A percentile compares a stretch with the other conserved stretches of the same genome.
phyloP scores from a whole-genome alignment of 495 filamentous ascomycete genomes.

The Barbatosphaeria neglecta region DNA sequence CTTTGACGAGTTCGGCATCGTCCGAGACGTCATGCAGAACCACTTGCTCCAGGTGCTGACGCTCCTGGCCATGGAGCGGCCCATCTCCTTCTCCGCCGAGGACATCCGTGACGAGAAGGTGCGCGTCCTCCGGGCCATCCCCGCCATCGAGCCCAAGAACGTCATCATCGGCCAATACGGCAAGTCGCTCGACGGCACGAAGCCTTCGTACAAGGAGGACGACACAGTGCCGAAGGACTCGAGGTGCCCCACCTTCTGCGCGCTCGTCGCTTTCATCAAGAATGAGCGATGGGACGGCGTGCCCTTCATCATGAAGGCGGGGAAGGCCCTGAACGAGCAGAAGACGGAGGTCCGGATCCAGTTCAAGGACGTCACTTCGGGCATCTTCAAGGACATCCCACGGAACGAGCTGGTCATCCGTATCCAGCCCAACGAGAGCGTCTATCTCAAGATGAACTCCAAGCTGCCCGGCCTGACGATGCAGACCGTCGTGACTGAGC shows the following conservation, averaged over 20 bases:
- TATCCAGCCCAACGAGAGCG: constrained; percentile 97
- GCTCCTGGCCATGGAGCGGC: constrained; percentile 93
- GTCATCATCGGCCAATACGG: constrained; percentile 99
- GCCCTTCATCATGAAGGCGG: constrained; percentile 98
- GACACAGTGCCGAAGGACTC: constrained; percentile 97
- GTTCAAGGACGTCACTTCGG: constrained; percentile 97
- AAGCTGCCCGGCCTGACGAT: constrained; percentile 97
- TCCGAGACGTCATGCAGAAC: constrained; percentile 98
- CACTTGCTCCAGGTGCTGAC: constrained; percentile 94
- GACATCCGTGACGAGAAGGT: constrained; percentile 99
- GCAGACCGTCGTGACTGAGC: constrained; percentile 98
- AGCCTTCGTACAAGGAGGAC: constrained; percentile 97
- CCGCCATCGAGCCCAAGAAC: constrained; percentile 96
- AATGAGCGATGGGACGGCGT: constrained; percentile 99
- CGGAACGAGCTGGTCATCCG: constrained; percentile 99
- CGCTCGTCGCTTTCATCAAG: constrained; percentile 95
- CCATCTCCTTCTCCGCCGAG: constrained; percentile 95
- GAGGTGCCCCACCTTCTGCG: constrained; percentile 95
- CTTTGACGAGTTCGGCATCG: constrained; percentile 99
- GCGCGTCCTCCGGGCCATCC: constrained; percentile 85
- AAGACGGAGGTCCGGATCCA: constrained; percentile 99
- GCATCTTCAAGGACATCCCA: constrained; percentile 99
- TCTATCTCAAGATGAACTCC: constrained; percentile 99
- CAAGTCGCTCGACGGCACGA: constrained; percentile 89
- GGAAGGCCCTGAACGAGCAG: constrained; percentile 98